A percentile compares a stretch with the other conserved stretches of the same genome.
phyloP scores from a whole-genome alignment of 345 rosid species.

The Populus nigra region DNA sequence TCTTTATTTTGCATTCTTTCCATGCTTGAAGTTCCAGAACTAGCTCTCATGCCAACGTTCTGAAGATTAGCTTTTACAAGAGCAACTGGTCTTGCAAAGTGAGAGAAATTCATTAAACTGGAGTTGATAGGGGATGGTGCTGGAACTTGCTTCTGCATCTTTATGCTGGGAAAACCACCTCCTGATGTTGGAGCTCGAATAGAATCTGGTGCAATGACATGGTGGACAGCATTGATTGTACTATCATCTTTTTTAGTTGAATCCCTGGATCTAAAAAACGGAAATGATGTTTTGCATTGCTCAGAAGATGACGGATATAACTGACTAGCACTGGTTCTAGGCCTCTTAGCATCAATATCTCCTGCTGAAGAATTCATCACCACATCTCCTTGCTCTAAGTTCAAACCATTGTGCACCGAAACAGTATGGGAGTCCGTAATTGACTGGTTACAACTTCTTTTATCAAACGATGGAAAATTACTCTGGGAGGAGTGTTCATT shows the following conservation, averaged over 20 bases:
- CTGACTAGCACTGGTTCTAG: conserved; percentile 30
- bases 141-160: conserved; percentile 45
- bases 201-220: conserved; percentile 27
- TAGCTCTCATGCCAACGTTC: conserved; percentile 24
- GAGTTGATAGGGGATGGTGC: conserved; percentile 33
- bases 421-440: conserved; percentile 19
- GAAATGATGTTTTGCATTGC: conserved; percentile 34
- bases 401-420: conserved; percentile 21
- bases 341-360: conserved; percentile 18
- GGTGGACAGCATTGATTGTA: conserved; percentile 12
- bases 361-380: conserved; percentile 24
- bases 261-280: conserved; percentile 41
- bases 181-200: conserved; percentile 13
- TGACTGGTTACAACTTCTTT: conserved; percentile 31
- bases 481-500: conserved; percentile 41
- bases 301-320: conserved; percentile 30
- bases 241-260: conserved; percentile 30
- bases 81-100: conserved; percentile 59
- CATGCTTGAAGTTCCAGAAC: conserved; percentile 20
- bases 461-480: conserved; percentile 38
- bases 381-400: conserved; percentile 27
- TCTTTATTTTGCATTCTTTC: conserved; percentile 32
- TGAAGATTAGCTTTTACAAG: conserved; percentile 43
- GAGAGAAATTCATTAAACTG: conserved; percentile 52
- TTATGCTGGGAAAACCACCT: conserved; percentile 25